Evolutionary conservation across 768 basidiomycete genomes (phyloP), one percentile per base, ranked within the genome.

Genomic region (Chalciporus pseudorubinellus): DNA sequence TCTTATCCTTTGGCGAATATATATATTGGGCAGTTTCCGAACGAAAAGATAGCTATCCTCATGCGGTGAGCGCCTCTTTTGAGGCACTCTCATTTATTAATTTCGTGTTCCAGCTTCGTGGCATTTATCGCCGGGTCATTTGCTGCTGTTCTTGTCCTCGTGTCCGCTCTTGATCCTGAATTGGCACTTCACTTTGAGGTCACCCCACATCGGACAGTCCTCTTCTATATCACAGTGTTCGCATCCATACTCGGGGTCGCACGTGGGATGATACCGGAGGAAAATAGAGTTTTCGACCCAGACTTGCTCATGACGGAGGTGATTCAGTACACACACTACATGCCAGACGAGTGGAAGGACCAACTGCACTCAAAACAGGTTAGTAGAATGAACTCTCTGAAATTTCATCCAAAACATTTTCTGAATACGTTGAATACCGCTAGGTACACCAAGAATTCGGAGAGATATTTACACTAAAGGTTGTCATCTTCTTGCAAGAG

Each of bases 21-120:
- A 77, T 99, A 98, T 66, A 93, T 98, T 55, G 92, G 92, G 20
- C 97, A 98, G 64, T 99, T 97, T 65, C 97, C 97, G 0, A 98
- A 98, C 60, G 94, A 94, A 63, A 89, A 95, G 63, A 75, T 93
- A 18, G 87, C 93, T 0, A 72, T 97, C 29, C 77, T 94, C 55
- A 91, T 95, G 81, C 84, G 93, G 94, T 95, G 61, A 34, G 85
- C 67, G 31, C 29, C 46, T 33, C 21, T 21, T 57, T 29, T 14
- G 44, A 12, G 18, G 14, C 12, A 39, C 29, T 38, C n/a, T n/a
- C 6, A 12, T 6, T 39, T 38, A 9, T 48, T 41, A 8, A 65
- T 29, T 4, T 48, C 18, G 40, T 46, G 8, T 48, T 3, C 39
- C 39, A 97, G 94, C 52, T 99, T 99, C 67, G 82, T 98, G 9